Percentiles rank a stretch among this genome's conserved stretches.
Evolutionary conservation across 176 grass and related monocot species (phyloP).

Genomic region (Aechmea fasciata): DNA sequence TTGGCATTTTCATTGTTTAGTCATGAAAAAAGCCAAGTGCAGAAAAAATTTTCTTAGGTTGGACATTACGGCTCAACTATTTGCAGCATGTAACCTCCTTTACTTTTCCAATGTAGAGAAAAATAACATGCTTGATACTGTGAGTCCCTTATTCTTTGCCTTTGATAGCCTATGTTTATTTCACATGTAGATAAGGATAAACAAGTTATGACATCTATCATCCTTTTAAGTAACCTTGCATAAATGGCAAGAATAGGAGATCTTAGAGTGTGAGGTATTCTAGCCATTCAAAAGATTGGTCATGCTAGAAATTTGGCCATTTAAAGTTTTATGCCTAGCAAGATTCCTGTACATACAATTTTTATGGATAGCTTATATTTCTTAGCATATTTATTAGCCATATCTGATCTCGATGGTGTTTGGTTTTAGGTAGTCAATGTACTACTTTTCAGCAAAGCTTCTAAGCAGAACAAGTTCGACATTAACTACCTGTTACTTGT

Average conservation of each 20-base stretch:
- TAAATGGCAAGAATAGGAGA: neutral
- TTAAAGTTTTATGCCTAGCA: neutral
- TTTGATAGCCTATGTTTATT: neutral
- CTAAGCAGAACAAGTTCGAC: neutral
- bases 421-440: neutral
- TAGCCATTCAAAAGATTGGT: neutral
- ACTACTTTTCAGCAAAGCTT: neutral
- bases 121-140: neutral
- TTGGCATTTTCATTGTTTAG: too few relatives aligned
- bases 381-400: neutral
- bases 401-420: neutral
- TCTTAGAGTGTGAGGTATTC: neutral
- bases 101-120: neutral
- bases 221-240: neutral
- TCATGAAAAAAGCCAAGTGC: too few relatives aligned
- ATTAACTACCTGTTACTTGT: neutral
- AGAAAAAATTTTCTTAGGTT: neutral
- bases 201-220: neutral
- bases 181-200: neutral
- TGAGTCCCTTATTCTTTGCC: neutral
- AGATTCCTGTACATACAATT: neutral
- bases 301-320: neutral
- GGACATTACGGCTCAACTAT: neutral
- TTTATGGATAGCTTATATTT: neutral
- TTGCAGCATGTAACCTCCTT: neutral